Percentiles rank a stretch among this genome's conserved stretches.
phyloP scores from a whole-genome alignment of 2,329 filamentous ascomycete species.

The Clonostachys solani region DNA sequence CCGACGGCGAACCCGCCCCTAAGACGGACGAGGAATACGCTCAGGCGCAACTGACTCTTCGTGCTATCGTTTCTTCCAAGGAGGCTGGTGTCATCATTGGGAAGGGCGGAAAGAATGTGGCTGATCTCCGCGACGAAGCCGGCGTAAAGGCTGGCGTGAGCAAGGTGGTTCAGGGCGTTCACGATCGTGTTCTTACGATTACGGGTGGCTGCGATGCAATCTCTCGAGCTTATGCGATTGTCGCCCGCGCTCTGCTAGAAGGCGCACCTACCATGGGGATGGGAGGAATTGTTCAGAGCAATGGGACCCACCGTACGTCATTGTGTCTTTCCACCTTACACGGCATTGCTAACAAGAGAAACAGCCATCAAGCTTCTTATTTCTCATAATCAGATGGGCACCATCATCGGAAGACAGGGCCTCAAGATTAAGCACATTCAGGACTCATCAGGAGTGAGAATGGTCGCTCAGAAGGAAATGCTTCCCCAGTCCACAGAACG shows the following conservation, averaged over 20 bases:
- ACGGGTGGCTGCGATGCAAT: slow-evolving; percentile 86
- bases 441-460: slow-evolving; percentile 91
- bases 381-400: slow-evolving; percentile 99
- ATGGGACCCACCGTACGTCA: slow-evolving; percentile 82
- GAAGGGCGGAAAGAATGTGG: slow-evolving; percentile 97
- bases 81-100: slow-evolving; percentile 99
- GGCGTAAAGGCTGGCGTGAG: slow-evolving; percentile 97
- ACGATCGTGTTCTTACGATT: slow-evolving; percentile 94
- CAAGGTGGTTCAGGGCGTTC: slow-evolving; percentile 96
- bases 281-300: slow-evolving; percentile 83
- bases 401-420: slow-evolving; percentile 94
- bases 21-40: slow-evolving; percentile 98
- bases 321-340: slow-evolving; percentile 1
- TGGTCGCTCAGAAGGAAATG: slow-evolving; percentile 99
- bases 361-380: slow-evolving; percentile 95
- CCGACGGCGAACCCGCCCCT: slow-evolving; percentile 74
- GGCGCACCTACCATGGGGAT: slow-evolving; percentile 94
- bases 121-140: slow-evolving; percentile 93
- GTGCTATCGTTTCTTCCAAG: slow-evolving; percentile 97
- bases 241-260: slow-evolving; percentile 86
- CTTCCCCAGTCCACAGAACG: slow-evolving; percentile 97
- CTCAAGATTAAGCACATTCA: slow-evolving; percentile 99
- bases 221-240: slow-evolving; percentile 87
- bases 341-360: background rate
- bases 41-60: slow-evolving; percentile 84